Evolutionary conservation across 2,329 filamentous ascomycete genomes (phyloP).

Genomic region (Aspergillus fumigatus): DNA sequence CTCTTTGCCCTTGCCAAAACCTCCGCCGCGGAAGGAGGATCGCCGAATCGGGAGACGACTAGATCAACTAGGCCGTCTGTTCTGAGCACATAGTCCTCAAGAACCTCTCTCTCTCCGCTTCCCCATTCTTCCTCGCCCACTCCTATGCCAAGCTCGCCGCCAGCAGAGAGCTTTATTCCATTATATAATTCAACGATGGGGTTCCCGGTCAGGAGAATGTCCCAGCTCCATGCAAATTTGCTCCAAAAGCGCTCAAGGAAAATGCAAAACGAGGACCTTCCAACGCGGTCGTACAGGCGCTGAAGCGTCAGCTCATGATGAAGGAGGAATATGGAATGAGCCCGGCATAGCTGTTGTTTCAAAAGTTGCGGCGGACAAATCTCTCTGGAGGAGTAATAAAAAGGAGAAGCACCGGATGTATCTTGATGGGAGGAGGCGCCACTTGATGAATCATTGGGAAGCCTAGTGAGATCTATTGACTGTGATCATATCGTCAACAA

Average conservation of each 20-base stretch:
- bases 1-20: slow-evolving; percentile 14
- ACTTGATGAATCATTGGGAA: slow-evolving; percentile 53
- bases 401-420: slow-evolving; percentile 40
- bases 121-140: slow-evolving; percentile 95
- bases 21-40: slow-evolving; percentile 37
- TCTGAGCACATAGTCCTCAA: slow-evolving; percentile 78
- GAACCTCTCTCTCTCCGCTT: slow-evolving; percentile 85
- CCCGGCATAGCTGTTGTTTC: slow-evolving; percentile 73
- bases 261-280: slow-evolving; percentile 64
- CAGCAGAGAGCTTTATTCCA: slow-evolving; percentile 81
- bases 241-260: slow-evolving; percentile 80
- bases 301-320: slow-evolving; percentile 77
- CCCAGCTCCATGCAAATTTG: slow-evolving; percentile 65
- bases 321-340: slow-evolving; percentile 78
- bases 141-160: slow-evolving; percentile 86
- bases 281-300: slow-evolving; percentile 61
- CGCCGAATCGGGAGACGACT: slow-evolving; percentile 80
- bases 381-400: slow-evolving; percentile 86
- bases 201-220: slow-evolving; percentile 84
- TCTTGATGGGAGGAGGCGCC: slow-evolving; percentile 32
- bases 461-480: slow-evolving; percentile 76
- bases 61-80: slow-evolving; percentile 84
- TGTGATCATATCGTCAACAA: slow-evolving; percentile 32
- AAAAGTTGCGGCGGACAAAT: slow-evolving; percentile 77
- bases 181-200: slow-evolving; percentile 74